A percentile compares a stretch with the other conserved stretches of the same genome.
Evolutionary conservation across 345 rosid species (phyloP).

Genomic region (Noccaea bulbosa): DNA sequence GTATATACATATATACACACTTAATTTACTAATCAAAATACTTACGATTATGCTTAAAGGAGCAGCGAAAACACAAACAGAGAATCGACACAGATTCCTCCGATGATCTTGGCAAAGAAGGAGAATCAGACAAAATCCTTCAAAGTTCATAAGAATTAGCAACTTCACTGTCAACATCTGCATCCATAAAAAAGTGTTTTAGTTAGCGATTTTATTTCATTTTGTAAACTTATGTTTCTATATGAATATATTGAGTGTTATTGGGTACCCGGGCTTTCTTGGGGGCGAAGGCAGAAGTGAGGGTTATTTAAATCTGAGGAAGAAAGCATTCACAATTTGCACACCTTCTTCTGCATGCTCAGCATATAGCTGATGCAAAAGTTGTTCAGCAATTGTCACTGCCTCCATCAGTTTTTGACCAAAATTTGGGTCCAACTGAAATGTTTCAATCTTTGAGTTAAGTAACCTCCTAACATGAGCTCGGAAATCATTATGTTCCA

Average conservation of each 20-base stretch:
- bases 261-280: constrained; percentile 53
- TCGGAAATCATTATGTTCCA: constrained; percentile 41
- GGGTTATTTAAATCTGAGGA: too few species aligned
- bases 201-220: constrained; percentile 8
- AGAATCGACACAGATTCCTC: constrained; percentile 60
- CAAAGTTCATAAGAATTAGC: constrained; percentile 48
- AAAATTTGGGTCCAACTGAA: constrained; percentile 57
- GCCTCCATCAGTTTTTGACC: constrained; percentile 69
- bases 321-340: too few species aligned
- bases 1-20: constrained; percentile 9
- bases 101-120: constrained; percentile 55
- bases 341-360: constrained; percentile 45
- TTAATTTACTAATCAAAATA: background rate
- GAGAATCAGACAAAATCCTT: constrained; percentile 51
- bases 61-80: constrained; percentile 63
- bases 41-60: constrained; percentile 66
- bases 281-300: constrained; percentile 56
- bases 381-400: constrained; percentile 72
- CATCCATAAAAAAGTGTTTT: constrained; percentile 16
- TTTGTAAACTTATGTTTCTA: background rate
- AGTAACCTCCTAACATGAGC: constrained; percentile 58
- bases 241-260: background rate
- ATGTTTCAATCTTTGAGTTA: constrained; percentile 50
- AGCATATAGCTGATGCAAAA: constrained; percentile 70
- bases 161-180: constrained; percentile 58